A percentile compares a stretch with the other conserved stretches of the same genome.
These are phyloP conservation scores for Akanthomyces uredinophilus DNA, from an alignment of 2,329 filamentous ascomycete genomes.

Conservation along the genomic window DNA sequence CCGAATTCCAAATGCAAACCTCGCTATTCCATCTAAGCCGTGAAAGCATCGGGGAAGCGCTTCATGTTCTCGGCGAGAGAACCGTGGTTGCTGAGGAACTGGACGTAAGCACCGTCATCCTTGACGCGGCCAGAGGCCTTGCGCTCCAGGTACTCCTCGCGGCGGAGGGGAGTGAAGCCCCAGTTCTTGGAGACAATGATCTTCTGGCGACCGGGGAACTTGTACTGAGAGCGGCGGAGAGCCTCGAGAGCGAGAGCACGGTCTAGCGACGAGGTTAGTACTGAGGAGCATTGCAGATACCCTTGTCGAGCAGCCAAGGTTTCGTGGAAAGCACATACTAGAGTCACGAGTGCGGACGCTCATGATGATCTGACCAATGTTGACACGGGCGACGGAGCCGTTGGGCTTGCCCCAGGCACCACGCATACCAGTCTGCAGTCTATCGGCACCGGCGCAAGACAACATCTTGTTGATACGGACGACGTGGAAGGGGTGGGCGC, in stretches of 20 bases:
- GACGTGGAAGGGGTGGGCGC: slow-evolving; percentile 99
- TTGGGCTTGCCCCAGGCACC: slow-evolving; percentile 99
- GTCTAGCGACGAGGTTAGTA: slow-evolving; percentile 45
- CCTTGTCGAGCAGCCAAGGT: too few species aligned
- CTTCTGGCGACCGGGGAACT: slow-evolving; percentile 99
- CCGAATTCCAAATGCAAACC: slow-evolving; percentile 36
- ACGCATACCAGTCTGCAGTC: slow-evolving; percentile 99
- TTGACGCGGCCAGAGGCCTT: slow-evolving; percentile 90
- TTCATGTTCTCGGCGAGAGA: slow-evolving; percentile 79
- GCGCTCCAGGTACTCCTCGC: slow-evolving; percentile 95
- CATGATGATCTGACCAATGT: slow-evolving; percentile 99
- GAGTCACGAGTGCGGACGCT: slow-evolving; percentile 94
- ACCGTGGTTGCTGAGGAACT: slow-evolving; percentile 97
- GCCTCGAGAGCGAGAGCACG: slow-evolving; percentile 93
- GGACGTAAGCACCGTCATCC: slow-evolving; percentile 98
- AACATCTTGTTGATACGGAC: slow-evolving; percentile 99
- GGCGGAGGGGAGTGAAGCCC: slow-evolving; percentile 98
- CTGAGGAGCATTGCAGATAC: neutral
- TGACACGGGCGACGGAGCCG: slow-evolving; percentile 98
- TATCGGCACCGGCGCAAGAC: slow-evolving; percentile 99
- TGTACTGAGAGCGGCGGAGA: slow-evolving; percentile 98
- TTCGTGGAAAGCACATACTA: slow-evolving; percentile 47
- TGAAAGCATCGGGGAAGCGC: slow-evolving; percentile 92
- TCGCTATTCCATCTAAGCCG: slow-evolving; percentile 41
- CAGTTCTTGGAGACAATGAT: slow-evolving; percentile 99